A percentile compares a stretch with the other conserved stretches of the same genome.
phyloP scores from a whole-genome alignment of 345 rosid genomes.

The Eucalyptus urophylla region DNA sequence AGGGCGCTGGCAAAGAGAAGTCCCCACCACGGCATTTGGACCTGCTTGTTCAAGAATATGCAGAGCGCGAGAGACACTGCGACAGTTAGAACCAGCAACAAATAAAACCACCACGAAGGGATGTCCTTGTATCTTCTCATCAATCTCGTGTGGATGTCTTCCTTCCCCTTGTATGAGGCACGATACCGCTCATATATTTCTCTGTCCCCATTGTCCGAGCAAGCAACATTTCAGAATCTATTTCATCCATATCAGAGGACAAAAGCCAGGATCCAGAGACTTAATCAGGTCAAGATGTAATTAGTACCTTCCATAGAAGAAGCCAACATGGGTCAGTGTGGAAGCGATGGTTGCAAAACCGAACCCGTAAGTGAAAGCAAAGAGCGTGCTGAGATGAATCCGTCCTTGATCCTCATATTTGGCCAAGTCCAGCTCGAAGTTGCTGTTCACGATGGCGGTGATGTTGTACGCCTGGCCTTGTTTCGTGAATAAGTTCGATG shows the following conservation, averaged over 20 bases:
- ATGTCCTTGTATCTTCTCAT: neutral
- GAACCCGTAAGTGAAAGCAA: conserved; percentile 1
- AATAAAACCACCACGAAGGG: conserved; percentile 10
- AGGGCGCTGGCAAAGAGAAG: conserved; percentile 2
- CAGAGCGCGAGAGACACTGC: neutral
- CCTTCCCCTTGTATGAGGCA: neutral
- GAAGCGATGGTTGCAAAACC: conserved; percentile 7
- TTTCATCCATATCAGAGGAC: neutral
- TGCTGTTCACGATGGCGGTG: neutral
- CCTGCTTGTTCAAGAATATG: conserved; percentile 1
- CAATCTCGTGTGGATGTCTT: conserved; percentile 1
- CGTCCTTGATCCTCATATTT: neutral
- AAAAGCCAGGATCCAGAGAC: neutral
- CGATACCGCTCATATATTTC: neutral
- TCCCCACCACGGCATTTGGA: conserved; percentile 11
- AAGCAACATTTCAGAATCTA: neutral
- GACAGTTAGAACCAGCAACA: neutral
- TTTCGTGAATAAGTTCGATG: neutral
- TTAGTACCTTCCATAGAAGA: conserved; percentile 3
- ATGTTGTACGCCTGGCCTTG: neutral
- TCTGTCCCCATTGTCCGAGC: neutral
- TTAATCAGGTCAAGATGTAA: neutral
- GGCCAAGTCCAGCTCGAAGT: neutral
- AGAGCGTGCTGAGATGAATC: conserved; percentile 3
- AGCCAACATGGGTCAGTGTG: conserved; percentile 2